These are phyloP conservation scores for Saturnispora serradocipensis DNA, from an alignment of 805 yeast species.

Conservation along the genomic window DNA sequence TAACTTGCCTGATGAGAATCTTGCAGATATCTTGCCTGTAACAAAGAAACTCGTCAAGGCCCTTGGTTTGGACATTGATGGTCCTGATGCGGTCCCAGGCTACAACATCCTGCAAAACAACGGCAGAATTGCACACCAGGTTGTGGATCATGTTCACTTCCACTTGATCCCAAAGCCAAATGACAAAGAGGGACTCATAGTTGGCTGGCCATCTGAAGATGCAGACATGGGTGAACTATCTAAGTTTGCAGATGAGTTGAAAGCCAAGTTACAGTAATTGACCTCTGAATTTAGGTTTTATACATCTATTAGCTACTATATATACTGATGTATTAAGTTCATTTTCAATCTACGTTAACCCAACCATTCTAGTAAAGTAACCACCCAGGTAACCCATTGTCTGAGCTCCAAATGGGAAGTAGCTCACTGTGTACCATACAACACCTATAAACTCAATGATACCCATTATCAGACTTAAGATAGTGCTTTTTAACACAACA, in stretches of 20 bases:
- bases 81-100: conserved; percentile 53
- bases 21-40: conserved; percentile 78
- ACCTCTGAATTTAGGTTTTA: background rate
- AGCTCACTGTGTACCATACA: conserved; percentile 81
- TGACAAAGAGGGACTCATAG: conserved; percentile 62
- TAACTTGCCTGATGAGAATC: conserved; percentile 83
- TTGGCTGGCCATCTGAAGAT: conserved; percentile 90
- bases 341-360: conserved; percentile 17
- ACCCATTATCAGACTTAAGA: conserved; percentile 69
- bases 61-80: conserved; percentile 52
- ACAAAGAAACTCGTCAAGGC: conserved; percentile 79
- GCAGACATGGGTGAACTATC: conserved; percentile 70
- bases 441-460: conserved; percentile 76
- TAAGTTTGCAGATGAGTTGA: conserved; percentile 52
- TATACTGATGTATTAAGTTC: background rate
- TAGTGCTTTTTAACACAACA: conserved; percentile 56
- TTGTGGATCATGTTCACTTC: conserved; percentile 92
- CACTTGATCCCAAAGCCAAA: conserved; percentile 89
- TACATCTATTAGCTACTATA: background rate
- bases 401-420: conserved; percentile 92
- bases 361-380: conserved; percentile 33
- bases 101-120: conserved; percentile 90
- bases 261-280: conserved; percentile 28
- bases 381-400: conserved; percentile 39
- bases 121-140: conserved; percentile 92